Evolutionary conservation across 1,284 basidiomycete genomes (phyloP).

Genomic region (Irpex sp.): DNA sequence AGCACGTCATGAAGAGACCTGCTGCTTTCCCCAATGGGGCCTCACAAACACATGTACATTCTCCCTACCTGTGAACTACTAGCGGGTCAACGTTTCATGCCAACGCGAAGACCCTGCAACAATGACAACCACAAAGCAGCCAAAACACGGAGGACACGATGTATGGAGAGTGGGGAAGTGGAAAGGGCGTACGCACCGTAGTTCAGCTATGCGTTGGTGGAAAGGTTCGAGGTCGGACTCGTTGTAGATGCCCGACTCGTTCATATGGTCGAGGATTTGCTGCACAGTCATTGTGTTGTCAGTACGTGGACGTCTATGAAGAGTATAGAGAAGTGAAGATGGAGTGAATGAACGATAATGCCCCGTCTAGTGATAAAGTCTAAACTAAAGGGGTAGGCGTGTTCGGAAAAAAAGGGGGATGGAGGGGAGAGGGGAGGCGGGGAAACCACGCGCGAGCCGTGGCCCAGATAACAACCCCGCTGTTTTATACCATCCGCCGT

Average conservation of each 20-base stretch:
- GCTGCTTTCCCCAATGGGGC: background rate
- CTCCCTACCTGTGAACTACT: background rate
- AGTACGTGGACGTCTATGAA: slow-evolving; percentile 10
- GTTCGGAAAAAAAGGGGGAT: background rate
- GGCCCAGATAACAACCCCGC: background rate
- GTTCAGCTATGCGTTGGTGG: slow-evolving; percentile 71
- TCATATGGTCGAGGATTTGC: slow-evolving; percentile 93
- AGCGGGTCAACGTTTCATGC: background rate
- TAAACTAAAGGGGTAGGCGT: too few relatives aligned
- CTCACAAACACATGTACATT: background rate
- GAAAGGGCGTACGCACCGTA: slow-evolving; percentile 41
- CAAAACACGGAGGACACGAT: background rate
- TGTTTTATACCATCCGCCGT: background rate
- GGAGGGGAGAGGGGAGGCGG: background rate
- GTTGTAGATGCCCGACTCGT: slow-evolving; percentile 91
- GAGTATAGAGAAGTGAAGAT: background rate
- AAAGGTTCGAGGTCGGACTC: slow-evolving; percentile 87
- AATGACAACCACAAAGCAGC: background rate
- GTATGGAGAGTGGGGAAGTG: background rate
- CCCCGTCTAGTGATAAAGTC: background rate
- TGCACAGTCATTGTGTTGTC: slow-evolving; percentile 31
- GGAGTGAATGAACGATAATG: background rate
- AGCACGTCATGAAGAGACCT: slow-evolving; percentile 2
- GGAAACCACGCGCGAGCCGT: background rate
- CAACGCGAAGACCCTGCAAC: slow-evolving; percentile 1